Evolutionary conservation across 495 filamentous ascomycete genomes (phyloP).

Genomic region (Astrothelium subdiscretum): DNA sequence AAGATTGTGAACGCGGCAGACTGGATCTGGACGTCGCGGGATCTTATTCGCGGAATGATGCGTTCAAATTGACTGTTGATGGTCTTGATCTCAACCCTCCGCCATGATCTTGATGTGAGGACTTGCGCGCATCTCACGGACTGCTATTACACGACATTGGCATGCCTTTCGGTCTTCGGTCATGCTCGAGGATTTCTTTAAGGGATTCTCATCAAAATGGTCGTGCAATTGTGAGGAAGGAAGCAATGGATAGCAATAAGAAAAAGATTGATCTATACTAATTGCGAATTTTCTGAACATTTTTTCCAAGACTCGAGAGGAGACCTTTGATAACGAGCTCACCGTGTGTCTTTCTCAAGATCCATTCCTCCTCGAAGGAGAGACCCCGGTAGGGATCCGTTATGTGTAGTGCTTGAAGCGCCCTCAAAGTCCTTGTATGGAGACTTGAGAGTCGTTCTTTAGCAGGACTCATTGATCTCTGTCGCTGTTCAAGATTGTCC

Average conservation of each 20-base stretch:
- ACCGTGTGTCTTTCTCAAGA: neutral
- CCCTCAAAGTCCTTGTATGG: neutral
- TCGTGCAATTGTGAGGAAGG: neutral
- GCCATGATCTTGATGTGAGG: slow-evolving; percentile 30
- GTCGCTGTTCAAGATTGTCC: neutral
- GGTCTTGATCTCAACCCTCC: slow-evolving; percentile 66
- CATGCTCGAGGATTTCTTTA: neutral
- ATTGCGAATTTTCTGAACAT: neutral
- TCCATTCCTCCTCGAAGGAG: neutral
- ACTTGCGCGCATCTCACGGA: neutral
- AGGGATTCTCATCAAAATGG: neutral
- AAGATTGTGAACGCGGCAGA: slow-evolving; percentile 50
- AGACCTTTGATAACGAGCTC: neutral
- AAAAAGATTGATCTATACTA: neutral
- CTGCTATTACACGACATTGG: too few relatives aligned
- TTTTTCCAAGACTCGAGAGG: neutral
- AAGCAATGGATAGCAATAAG: neutral
- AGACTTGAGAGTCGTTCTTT: neutral
- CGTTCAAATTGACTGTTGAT: slow-evolving; percentile 65
- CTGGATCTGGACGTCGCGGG: slow-evolving; percentile 63
- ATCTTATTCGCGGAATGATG: slow-evolving; percentile 71
- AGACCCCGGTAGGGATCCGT: neutral
- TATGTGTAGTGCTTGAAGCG: neutral
- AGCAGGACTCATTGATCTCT: neutral
- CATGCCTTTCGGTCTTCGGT: neutral